Percentiles rank a stretch among this genome's conserved stretches.
Conservation (phyloP, 2,329 filamentous ascomycete genomes). For the Plenodomus lindquistii region DNA sequence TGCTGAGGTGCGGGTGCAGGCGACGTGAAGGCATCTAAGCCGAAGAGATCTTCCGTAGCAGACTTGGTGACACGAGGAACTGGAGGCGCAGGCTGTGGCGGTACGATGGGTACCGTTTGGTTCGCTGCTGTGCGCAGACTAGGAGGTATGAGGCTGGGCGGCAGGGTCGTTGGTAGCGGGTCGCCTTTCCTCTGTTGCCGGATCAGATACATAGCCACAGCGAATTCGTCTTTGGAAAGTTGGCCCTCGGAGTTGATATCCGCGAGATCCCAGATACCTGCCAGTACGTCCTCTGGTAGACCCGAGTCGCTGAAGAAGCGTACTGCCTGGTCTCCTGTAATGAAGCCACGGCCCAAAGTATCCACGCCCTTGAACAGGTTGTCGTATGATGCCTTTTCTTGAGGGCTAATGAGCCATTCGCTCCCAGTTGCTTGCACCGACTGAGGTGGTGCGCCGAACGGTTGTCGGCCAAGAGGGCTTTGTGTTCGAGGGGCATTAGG, state of each 20-base stretch:
- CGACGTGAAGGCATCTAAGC: constrained; percentile 72
- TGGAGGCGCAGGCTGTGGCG: constrained; percentile 48
- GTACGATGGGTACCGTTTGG: constrained; percentile 55
- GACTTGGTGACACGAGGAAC: constrained; percentile 61
- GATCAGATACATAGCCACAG: constrained; percentile 96
- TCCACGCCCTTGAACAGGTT: constrained; percentile 83
- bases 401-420: constrained; percentile 81
- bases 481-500: constrained; percentile 57
- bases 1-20: constrained; percentile 58
- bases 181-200: constrained; percentile 78
- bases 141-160: constrained; percentile 81
- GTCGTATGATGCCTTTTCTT: constrained; percentile 88
- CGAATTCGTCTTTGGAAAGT: constrained; percentile 86
- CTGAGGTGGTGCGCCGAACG: constrained; percentile 54
- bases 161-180: constrained; percentile 74
- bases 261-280: constrained; percentile 95
- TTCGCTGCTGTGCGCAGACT: constrained; percentile 66
- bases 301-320: constrained; percentile 92
- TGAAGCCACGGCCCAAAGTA: constrained; percentile 76
- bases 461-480: constrained; percentile 60
- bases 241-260: constrained; percentile 91
- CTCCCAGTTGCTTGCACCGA: constrained; percentile 60
- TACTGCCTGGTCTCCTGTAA: constrained; percentile 93
- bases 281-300: constrained; percentile 83
- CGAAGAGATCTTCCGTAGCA: constrained; percentile 91